Base-by-base conservation (phyloP, 495 filamentous ascomycete genomes). In the Lepidopterella palustris region DNA sequence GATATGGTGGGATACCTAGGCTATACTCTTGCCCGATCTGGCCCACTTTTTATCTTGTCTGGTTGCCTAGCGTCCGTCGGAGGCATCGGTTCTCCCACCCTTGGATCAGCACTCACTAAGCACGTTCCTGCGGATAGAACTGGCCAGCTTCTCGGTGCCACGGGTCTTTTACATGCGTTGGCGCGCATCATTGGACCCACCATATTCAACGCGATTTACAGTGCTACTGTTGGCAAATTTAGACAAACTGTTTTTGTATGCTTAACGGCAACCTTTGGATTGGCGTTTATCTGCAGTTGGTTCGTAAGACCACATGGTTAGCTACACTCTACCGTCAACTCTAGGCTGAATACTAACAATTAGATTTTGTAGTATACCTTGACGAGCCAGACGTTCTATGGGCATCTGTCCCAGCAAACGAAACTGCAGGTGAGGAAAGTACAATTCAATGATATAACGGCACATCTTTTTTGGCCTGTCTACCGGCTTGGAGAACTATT, bases 161-260 rank as follows among this genome's bases (percentile, higher is more conserved):
- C 80, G 18, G 93, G 95, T 0, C 72, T 97, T 51, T 71, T 98
- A 59, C 93, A 97, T 75, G 87, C 89, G 0, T 69, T 93, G 20
- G 86, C 88, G 3, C 79, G 90, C 32, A 81, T 98, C 8, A 68
- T 95, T 13, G 84, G 84, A 8, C 93, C 93, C 0, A 78, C 86
- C 4, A 66, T 93, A 8, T 95, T 96, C 70, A 93, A 91, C 68
- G 77, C 88, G 21, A 82, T 97, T 18, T 98, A 95, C 69, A 87
- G 87, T 20, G 70, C 76, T 20, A 98, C 93, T 0, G 88, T 96
- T 4, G 82, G 78, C 13, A 84, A 80, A 4, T 89, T 84, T 59
- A 83, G 88, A 3, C 88, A 91, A 71, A 82, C 89, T 0, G 87
- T 96, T 3, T 96, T 96, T 71, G 80, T 95, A 27, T 80, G 86